Percentiles rank a stretch among this genome's conserved stretches.
phyloP scores from a whole-genome alignment of 345 rosid genomes.

The Toxicodendron radicans region DNA sequence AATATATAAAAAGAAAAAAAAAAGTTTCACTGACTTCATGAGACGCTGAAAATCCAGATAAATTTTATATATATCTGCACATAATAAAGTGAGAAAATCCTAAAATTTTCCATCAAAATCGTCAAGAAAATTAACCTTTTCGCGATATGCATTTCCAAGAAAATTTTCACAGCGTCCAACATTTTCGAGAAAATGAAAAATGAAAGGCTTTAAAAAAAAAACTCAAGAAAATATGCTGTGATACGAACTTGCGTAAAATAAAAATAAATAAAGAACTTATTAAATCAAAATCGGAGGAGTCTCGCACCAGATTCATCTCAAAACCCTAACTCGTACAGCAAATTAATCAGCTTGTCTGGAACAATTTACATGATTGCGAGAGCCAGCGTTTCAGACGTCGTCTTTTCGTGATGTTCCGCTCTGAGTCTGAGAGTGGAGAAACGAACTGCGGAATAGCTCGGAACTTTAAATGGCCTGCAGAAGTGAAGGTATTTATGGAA shows the following conservation, averaged over 20 bases:
- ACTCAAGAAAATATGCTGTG: neutral
- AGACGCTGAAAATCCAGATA: neutral
- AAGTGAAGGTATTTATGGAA: neutral
- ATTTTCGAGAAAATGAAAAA: neutral
- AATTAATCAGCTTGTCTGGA: constrained; percentile 5
- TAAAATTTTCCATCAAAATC: constrained; percentile 6
- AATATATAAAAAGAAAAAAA: neutral
- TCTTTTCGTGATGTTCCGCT: too few species aligned
- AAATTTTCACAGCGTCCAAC: neutral
- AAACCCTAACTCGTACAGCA: constrained; percentile 33
- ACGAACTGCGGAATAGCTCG: neutral
- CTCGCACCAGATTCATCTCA: constrained; percentile 47
- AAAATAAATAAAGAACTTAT: neutral
- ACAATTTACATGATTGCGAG: neutral
- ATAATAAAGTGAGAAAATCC: constrained; percentile 13
- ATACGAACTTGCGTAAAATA: too few species aligned
- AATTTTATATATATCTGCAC: too few species aligned
- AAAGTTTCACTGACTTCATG: neutral
- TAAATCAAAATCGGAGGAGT: neutral
- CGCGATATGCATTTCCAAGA: too few species aligned
- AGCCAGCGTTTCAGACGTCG: neutral
- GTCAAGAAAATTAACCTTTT: too few species aligned
- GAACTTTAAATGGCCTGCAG: neutral
- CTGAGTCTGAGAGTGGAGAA: neutral
- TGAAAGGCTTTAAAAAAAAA: neutral